These are phyloP conservation scores for Hymenoscyphus salicellus DNA, from an alignment of 2,329 filamentous ascomycete genomes.

Conservation along the genomic window DNA sequence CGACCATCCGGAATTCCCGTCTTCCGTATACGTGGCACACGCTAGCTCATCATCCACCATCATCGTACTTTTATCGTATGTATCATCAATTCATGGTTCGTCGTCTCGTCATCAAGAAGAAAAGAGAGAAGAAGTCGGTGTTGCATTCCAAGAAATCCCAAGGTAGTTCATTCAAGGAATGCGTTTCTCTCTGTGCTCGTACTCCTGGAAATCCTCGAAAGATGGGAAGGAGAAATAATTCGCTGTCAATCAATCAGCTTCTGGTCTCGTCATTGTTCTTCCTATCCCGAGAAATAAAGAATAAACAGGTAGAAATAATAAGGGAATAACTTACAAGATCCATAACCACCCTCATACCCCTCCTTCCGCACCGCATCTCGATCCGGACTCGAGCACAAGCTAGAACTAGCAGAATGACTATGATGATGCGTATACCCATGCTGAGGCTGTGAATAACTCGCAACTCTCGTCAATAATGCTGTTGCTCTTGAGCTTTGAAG, in stretches of 20 bases:
- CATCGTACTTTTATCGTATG: no score
- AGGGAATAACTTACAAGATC: background rate
- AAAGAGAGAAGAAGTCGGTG: no score
- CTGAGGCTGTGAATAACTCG: slow-evolving; percentile 46
- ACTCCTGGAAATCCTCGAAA: slow-evolving; percentile 64
- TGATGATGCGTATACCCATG: slow-evolving; percentile 24
- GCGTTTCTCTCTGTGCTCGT: slow-evolving; percentile 33
- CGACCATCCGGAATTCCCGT: no score
- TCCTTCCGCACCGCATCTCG: slow-evolving; percentile 23
- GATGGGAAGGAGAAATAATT: slow-evolving; percentile 73
- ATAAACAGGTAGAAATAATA: background rate
- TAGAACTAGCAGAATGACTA: slow-evolving; percentile 13
- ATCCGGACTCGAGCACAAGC: slow-evolving; percentile 25
- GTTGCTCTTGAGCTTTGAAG: slow-evolving; percentile 51
- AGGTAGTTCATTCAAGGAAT: slow-evolving; percentile 15
- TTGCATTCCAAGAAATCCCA: no score
- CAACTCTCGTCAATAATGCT: slow-evolving; percentile 54
- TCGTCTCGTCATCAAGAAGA: no score
- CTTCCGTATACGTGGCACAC: no score
- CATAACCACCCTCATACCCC: slow-evolving; percentile 19
- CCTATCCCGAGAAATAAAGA: no score
- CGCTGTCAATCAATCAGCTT: slow-evolving; percentile 36
- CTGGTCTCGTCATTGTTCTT: no score
- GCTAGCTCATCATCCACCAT: no score
- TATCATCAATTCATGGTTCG: no score